These are phyloP conservation scores for Periconia macrospinosa DNA, from an alignment of 2,329 filamentous ascomycete genomes.

Conservation along the genomic window DNA sequence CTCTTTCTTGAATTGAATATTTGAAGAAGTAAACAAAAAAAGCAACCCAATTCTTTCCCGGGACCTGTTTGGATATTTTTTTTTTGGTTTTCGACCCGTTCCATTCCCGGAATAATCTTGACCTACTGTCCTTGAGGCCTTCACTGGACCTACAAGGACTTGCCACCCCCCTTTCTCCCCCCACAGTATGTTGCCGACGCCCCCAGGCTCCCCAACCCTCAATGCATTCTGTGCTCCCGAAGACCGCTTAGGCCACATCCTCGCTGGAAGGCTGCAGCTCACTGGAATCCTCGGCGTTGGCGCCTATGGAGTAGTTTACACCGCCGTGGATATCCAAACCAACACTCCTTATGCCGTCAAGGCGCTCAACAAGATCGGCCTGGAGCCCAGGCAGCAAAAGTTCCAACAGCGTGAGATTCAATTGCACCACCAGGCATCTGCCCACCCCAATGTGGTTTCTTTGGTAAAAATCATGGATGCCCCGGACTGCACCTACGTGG, in stretches of 20 bases:
- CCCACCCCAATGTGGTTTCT: conserved; percentile 90
- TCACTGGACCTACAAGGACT: conserved; percentile 45
- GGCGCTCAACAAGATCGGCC: conserved; percentile 89
- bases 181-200: conserved; percentile 53
- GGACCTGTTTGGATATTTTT: conserved; percentile 16
- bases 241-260: conserved; percentile 80
- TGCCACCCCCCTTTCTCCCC: conserved; percentile 8
- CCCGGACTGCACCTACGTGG: conserved; percentile 89
- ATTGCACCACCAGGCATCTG: conserved; percentile 85
- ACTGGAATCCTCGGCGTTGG: conserved; percentile 86
- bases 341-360: conserved; percentile 90
- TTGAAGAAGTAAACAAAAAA: not conserved
- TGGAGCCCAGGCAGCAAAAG: conserved; percentile 82
- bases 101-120: conserved; percentile 21
- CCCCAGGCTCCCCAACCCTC: conserved; percentile 52
- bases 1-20: conserved; percentile 5
- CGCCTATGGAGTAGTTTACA: conserved; percentile 95
- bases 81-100: conserved; percentile 6
- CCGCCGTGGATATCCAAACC: conserved; percentile 80
- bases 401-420: conserved; percentile 94
- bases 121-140: conserved; percentile 42
- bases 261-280: conserved; percentile 82
- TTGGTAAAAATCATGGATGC: conserved; percentile 92
- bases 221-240: conserved; percentile 62
- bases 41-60: conserved; percentile 7